phyloP scores from a whole-genome alignment of 2,329 filamentous ascomycete species.

The Calonectria henricotiae region DNA sequence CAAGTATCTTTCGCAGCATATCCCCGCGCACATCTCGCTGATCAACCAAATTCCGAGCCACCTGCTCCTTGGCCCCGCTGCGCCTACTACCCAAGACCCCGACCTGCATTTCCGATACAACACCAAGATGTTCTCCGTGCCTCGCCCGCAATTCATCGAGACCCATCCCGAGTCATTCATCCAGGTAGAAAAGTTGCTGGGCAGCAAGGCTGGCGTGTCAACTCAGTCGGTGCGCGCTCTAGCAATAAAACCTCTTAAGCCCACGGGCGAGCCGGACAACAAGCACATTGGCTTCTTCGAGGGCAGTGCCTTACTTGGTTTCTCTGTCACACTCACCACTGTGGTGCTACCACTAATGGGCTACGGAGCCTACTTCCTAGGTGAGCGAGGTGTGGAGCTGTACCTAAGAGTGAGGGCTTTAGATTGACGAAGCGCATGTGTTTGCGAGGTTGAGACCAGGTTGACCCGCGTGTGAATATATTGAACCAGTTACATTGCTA shows the following conservation, averaged over 20 bases:
- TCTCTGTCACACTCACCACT: conserved; percentile 17
- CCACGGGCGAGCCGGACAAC: conserved; percentile 30
- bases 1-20: conserved; percentile 37
- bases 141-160: conserved; percentile 33
- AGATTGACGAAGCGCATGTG: background rate
- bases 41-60: conserved; percentile 37
- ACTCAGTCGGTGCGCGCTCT: conserved; percentile 24
- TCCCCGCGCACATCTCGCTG: conserved; percentile 28
- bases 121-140: conserved; percentile 32
- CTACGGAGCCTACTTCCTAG: conserved; percentile 31
- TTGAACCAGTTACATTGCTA: background rate
- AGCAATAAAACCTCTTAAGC: conserved; percentile 24
- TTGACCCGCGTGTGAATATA: conserved; percentile 16
- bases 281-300: conserved; percentile 32
- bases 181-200: conserved; percentile 23
- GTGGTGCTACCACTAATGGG: conserved; percentile 33
- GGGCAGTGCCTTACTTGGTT: conserved; percentile 22
- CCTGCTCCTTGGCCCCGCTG: conserved; percentile 30
- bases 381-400: conserved; percentile 30
- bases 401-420: conserved; percentile 26
- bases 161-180: conserved; percentile 2
- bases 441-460: conserved; percentile 4
- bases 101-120: conserved; percentile 32
- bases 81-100: conserved; percentile 25
- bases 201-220: conserved; percentile 23